Evolutionary conservation across 2,329 filamentous ascomycete species (phyloP), one percentile per base, ranked within the genome.

Genomic region (Neonectria sp.): DNA sequence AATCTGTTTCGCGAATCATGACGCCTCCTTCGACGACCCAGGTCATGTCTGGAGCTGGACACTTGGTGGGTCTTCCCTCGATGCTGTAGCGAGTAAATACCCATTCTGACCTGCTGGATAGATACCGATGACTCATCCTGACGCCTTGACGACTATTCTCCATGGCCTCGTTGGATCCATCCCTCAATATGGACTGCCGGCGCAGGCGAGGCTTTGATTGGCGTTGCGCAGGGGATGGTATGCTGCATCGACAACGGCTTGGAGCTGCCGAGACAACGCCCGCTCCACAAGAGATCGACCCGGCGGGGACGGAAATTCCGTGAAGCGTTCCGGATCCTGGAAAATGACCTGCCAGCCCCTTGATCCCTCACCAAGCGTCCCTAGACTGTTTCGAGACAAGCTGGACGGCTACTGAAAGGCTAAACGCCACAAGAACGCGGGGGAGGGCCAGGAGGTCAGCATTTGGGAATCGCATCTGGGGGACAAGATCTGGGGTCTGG

Each of bases 111-210:
- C 45, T 43, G 40, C 4, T 43, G 17, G 3, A 15, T 33, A 63
- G 53, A 45, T 63, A 13, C 60, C 60, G 21, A 63, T 63, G 60
- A 63, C 60, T 13, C 60, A 63, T 21, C 60, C 60, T 4, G 52
- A 52, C 11, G 27, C 33, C 21, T 40, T 63, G 21, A 35, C 43
- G 17, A 25, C n/a, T 27, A 27, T 45, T 11, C 46, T 63, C 33
- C 15, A 31, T 3, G 15, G 8, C 48, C 48, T 51, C 7, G 27
- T 51, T 17, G 21, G 27, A 31, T 27, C 29, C 27, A 51, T 51
- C 15, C 15, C 25, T 7, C 7, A 31, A 29, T 9, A 27, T 51
- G 27, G 7, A 17, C 25, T 15, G 15, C 13, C 15, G 12, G 29
- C 48, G 3, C 48, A 51, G 17, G 27, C 27, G 13, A 51, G 11